Base-by-base conservation (phyloP, 106 monocot genomes). In the Platanthera guangdongensis region DNA sequence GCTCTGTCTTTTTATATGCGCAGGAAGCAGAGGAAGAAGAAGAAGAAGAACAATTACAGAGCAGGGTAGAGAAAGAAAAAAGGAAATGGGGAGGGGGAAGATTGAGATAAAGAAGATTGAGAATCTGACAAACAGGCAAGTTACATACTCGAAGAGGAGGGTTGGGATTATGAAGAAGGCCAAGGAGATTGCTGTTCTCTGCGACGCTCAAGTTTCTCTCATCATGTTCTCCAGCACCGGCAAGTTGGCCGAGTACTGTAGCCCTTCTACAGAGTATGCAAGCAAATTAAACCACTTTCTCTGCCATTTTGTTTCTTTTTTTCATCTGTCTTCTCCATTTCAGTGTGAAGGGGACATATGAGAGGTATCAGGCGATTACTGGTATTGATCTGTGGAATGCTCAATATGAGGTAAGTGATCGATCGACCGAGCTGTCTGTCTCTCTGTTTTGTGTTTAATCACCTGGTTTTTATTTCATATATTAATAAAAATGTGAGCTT, bases 41-140 rank as follows among this genome's bases (percentile, higher is more conserved):
- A 14, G 28, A 57, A 77, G 30, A 47, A 53, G 51, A 16, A 39
- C 28, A 53, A n/a, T 53, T 50, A 51, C 30, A 14, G 13, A 46
- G 47, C 25, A 46, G 45, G 9, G 47, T 13, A 68, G 73, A 81
- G 77, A n/a, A 47, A 71, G 52, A 62, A 9, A 55, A 67, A 45
- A 45, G 77, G 76, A 75, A 51, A 73, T 47, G 72, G 74, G 77
- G 50, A 87, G 95, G 72, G 95, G 92, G 62, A 95, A 88, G 86
- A 92, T 92, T 80, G 90, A 90, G 90, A 95, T 92, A 77, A 95
- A 92, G 82, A 88, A 86, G 90, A 95, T 95, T 54, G 95, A 95
- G 86, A 95, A 95, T 75, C 54, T 88, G 9, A 95, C 92, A 6
- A 95, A 90, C 83, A 81, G 95, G 78, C 95, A 95, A 72, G 95